Conservation (phyloP, 805 yeast species). For the Wickerhamomyces pijperi region DNA sequence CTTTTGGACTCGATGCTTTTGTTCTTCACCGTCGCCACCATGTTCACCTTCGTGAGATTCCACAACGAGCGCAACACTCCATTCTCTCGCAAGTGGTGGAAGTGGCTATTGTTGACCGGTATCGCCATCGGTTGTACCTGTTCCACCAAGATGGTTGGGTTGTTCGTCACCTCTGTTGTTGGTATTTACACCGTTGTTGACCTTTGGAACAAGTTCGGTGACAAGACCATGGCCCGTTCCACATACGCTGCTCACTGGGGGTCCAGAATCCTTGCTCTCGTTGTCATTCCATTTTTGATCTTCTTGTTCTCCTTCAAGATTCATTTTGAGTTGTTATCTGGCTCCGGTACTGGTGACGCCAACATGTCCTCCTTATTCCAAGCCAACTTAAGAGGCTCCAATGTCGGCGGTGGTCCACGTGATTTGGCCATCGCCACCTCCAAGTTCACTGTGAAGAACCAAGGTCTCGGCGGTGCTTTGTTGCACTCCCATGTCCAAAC, state of each 20-base stretch:
- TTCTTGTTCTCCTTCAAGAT: constrained; percentile 60
- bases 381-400: constrained; percentile 60
- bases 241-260: constrained; percentile 52
- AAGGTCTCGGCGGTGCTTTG: constrained; percentile 65
- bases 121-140: constrained; percentile 80
- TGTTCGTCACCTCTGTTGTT: constrained; percentile 76
- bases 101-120: constrained; percentile 82
- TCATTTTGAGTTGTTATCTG: constrained; percentile 63
- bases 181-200: constrained; percentile 87
- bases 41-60: constrained; percentile 62
- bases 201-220: constrained; percentile 77
- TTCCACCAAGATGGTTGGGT: constrained; percentile 94
- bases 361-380: constrained; percentile 75
- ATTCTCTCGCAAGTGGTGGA: constrained; percentile 83
- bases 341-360: constrained; percentile 75
- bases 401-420: constrained; percentile 55
- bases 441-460: constrained; percentile 35
- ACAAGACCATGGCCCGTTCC: constrained; percentile 37
- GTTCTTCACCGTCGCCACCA: constrained; percentile 79
- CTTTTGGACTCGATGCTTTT: constrained; percentile 84
- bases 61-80: constrained; percentile 42
- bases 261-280: constrained; percentile 53
- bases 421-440: constrained; percentile 51
- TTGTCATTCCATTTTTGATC: constrained; percentile 50
- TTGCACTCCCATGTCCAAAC: constrained; percentile 65